phyloP scores from a whole-genome alignment of 768 basidiomycete species.

The Rubroboletus satanas region DNA sequence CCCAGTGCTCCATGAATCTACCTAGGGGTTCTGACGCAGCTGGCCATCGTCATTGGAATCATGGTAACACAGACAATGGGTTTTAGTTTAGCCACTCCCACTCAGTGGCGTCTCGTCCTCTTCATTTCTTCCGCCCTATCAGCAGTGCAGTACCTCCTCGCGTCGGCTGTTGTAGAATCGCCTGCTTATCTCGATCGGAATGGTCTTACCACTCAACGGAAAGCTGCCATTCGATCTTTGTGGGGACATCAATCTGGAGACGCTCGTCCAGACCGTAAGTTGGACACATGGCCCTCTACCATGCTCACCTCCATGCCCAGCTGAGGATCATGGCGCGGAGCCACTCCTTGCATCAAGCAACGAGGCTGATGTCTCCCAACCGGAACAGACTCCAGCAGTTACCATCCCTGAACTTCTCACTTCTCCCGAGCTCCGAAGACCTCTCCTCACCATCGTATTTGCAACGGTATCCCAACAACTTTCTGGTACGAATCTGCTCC shows the following conservation, averaged over 20 bases:
- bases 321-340: conserved; percentile 26
- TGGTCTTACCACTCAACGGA: conserved; percentile 48
- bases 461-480: conserved; percentile 78
- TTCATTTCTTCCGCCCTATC: conserved; percentile 57
- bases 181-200: conserved; percentile 60
- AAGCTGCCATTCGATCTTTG: conserved; percentile 41
- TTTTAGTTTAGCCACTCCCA: conserved; percentile 61
- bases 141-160: conserved; percentile 51
- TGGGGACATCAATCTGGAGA: conserved; percentile 46
- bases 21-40: conserved; percentile 74
- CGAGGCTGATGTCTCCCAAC: conserved; percentile 14
- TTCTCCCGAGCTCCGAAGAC: conserved; percentile 52
- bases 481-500: conserved; percentile 47
- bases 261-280: conserved; percentile 26
- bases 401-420: conserved; percentile 52
- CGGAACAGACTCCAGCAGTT: conserved; percentile 32
- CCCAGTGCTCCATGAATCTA: background rate
- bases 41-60: conserved; percentile 81
- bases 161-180: conserved; percentile 60
- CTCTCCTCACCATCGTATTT: conserved; percentile 62
- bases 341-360: conserved; percentile 22
- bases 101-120: conserved; percentile 68
- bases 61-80: conserved; percentile 83
- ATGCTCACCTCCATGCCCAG: conserved; percentile 12
- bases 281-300: background rate